Base-by-base conservation (phyloP, 306 rosid species). In the Sphenostylis stenocarpa region DNA sequence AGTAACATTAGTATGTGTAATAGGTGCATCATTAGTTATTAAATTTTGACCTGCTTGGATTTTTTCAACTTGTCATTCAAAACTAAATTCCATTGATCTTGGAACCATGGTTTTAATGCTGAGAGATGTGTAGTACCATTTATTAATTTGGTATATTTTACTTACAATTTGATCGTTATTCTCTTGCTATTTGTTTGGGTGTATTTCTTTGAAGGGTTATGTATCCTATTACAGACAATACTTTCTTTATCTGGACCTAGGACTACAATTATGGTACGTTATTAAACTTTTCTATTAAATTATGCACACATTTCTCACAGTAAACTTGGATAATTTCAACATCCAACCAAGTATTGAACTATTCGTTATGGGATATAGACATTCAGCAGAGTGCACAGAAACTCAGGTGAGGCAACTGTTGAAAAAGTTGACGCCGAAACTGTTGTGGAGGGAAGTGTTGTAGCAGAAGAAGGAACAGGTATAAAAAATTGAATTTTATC, bases 301-400 rank as follows among this genome's bases (percentile, higher is more conserved):
- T 67, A 10, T 65, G 69, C 47, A 33, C 28, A 67, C 34, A 53
- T 71, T 41, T 61, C 24, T 70, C 10, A 34, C 52, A 11, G 21
- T 44, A 21, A 31, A 72, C 71, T 58, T 79, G 48, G 51, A 51
- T 13, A 28, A 64, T 95, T 85, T 85, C 97, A 92, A 75, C 97
- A 95, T 88, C n/a, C n/a, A n/a, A n/a, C 92, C 97, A 51, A 91
- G 93, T 76, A 95, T 95, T 76, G 91, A 92, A 77, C 91, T 95
- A 70, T 90, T 74, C 84, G 67, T 89, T 6, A 81, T 92, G 96
- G 93, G 85, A 69, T 15, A 44, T 20, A 95, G 89, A 73, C 64
- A 80, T 23, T 60, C 80, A 14, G 71, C 77, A 10, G 89, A 73
- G 29, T 33, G 55, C 77, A 16, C 71, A 24, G 87, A 74, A 90